Evolutionary conservation across 106 monocot species (phyloP), one percentile per base, ranked within the genome.

Genomic region (Dactylorhiza incarnata): DNA sequence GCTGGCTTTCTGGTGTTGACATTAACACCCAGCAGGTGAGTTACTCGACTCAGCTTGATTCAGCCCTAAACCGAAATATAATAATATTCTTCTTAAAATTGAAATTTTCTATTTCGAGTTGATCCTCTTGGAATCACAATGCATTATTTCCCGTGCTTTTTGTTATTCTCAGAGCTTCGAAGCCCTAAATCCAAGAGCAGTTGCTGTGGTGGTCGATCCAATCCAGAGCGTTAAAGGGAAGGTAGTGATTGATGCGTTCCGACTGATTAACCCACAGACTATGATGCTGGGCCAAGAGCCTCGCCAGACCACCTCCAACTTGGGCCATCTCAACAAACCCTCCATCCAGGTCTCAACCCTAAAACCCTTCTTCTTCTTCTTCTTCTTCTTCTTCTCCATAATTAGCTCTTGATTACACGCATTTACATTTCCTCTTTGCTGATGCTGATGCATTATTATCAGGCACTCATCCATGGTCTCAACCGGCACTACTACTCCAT

Each of bases 281-380:
- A 97, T 97, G 97, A 97, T 97, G 97, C 91, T 97, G 9, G 97
- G 97, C 54, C 97, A 97, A 82, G 93, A 97, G 73, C 97, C 97
- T 74, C 85, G 94, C 15, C 97, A 97, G 71, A 97, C 94, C 48
- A 94, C 93, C 12, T 97, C 97, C 17, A 94, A 97, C 54, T 77
- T 94, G 48, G 97, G 97, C 3, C 91, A 91, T 81, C 86, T 97
- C 54, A 97, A 89, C 82, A 99, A 99, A 68, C 91, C 97, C 56
- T 99, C 94, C 9, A 94, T 93, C 75, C 97, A 94, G 84, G 96
- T 90, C 37, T 37, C 37, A 37, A 37, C 37, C 37, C 37, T 37
- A 37, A 37, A 37, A 37, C 37, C 37, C 37, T 37, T 12, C 6
- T 6, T 17, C 45, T 3, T 17, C 13, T 46, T 70, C 6, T 6